phyloP scores from a whole-genome alignment of 2,329 filamentous ascomycete species.

The Cercospora berteroae region DNA sequence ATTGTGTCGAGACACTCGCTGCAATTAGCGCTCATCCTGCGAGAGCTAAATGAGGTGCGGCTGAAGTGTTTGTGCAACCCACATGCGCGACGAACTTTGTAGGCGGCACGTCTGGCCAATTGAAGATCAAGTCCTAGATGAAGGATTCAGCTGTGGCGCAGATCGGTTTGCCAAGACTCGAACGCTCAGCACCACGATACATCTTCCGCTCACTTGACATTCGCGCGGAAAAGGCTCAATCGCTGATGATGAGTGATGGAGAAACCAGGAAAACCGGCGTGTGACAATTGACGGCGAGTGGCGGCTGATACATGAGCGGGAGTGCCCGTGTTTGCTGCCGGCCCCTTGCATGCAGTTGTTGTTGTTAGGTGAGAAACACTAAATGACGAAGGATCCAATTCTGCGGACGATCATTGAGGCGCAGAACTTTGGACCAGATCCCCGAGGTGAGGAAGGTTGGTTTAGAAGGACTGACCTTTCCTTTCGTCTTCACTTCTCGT shows the following conservation, averaged over 20 bases:
- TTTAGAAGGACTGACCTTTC: neutral
- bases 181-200: neutral
- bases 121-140: neutral
- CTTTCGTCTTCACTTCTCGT: neutral
- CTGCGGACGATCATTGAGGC: constrained; percentile 4
- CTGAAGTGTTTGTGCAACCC: neutral
- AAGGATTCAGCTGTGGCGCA: neutral
- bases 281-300: neutral
- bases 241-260: neutral
- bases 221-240: neutral
- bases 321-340: neutral
- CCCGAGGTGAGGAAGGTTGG: neutral
- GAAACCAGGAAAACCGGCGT: neutral
- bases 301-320: neutral
- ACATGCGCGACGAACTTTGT: neutral
- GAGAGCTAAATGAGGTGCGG: neutral
- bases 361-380: neutral
- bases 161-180: neutral
- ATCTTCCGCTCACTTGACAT: neutral
- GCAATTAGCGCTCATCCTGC: neutral
- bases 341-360: neutral
- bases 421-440: neutral
- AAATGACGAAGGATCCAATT: constrained; percentile 8
- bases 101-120: neutral
- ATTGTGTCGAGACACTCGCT: neutral